Conservation (phyloP, 1,284 basidiomycete genomes). For the Ceratobasidium sp. region DNA sequence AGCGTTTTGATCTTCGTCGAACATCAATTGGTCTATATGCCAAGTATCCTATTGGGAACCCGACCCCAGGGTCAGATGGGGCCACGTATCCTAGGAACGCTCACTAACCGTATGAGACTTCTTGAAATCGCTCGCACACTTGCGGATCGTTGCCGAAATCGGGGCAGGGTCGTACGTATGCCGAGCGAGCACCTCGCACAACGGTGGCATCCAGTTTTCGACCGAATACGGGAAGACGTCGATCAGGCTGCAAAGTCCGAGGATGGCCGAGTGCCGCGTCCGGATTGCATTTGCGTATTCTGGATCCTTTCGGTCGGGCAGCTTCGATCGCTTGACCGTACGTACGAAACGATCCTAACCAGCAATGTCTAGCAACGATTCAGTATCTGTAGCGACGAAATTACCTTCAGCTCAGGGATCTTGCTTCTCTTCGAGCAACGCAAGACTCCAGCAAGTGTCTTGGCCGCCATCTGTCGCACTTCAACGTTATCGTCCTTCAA, state of each 20-base stretch:
- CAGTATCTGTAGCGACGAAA: slow-evolving; percentile 15
- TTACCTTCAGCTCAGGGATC: slow-evolving; percentile 83
- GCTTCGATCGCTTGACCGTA: slow-evolving; percentile 65
- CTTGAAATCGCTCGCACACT: slow-evolving; percentile 76
- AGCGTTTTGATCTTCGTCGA: slow-evolving; percentile 89
- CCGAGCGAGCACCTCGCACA: slow-evolving; percentile 77
- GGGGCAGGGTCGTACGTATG: slow-evolving; percentile 83
- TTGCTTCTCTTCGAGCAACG: slow-evolving; percentile 91
- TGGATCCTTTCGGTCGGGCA: slow-evolving; percentile 75
- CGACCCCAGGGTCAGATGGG: slow-evolving; percentile 1
- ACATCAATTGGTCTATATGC: slow-evolving; percentile 88
- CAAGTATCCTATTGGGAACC: slow-evolving; percentile 74
- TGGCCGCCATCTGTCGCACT: slow-evolving; percentile 92
- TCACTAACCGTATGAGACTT: slow-evolving; percentile 65
- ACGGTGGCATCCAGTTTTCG: slow-evolving; percentile 73
- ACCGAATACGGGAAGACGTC: slow-evolving; percentile 67
- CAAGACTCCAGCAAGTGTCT: slow-evolving; percentile 87
- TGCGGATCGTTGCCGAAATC: slow-evolving; percentile 73
- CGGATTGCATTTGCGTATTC: slow-evolving; percentile 77
- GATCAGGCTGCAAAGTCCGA: slow-evolving; percentile 69
- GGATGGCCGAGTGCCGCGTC: slow-evolving; percentile 84
- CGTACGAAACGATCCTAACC: slow-evolving; percentile 77
- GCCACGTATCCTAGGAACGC: not conserved
- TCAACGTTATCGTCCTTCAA: slow-evolving; percentile 91
- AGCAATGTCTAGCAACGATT: slow-evolving; percentile 25